These are phyloP conservation scores for Eucalyptus viminalis DNA, from an alignment of 345 rosid species.

Conservation along the genomic window DNA sequence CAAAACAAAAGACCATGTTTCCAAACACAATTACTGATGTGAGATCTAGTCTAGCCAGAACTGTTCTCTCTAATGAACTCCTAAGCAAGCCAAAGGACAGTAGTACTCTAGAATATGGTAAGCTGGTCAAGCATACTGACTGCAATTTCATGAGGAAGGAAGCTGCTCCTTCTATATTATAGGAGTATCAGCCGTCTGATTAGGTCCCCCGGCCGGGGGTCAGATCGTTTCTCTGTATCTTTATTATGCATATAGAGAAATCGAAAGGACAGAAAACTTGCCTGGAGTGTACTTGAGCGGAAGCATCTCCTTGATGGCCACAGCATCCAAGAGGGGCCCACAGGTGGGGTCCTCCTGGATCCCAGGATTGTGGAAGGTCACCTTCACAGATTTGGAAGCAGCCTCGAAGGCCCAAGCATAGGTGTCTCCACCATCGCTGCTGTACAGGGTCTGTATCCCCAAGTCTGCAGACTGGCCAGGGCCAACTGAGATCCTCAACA, in stretches of 20 bases:
- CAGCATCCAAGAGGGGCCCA: slow-evolving; percentile 74
- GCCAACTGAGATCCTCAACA: slow-evolving; percentile 32
- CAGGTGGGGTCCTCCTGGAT: slow-evolving; percentile 77
- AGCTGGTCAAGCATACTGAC: neutral
- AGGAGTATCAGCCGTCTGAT: neutral
- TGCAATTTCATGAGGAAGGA: neutral
- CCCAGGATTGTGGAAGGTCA: slow-evolving; percentile 74
- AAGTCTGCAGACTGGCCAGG: slow-evolving; percentile 41
- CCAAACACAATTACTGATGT: neutral
- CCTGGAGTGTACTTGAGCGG: slow-evolving; percentile 33
- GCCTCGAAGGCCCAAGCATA: slow-evolving; percentile 70
- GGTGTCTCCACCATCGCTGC: slow-evolving; percentile 77
- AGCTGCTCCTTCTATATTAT: neutral
- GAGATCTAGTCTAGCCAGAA: neutral
- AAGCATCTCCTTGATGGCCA: slow-evolving; percentile 67
- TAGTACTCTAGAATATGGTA: neutral
- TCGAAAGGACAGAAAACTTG: neutral
- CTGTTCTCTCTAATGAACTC: neutral
- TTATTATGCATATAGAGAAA: neutral
- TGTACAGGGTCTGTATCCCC: slow-evolving; percentile 55
- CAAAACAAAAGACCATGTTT: neutral
- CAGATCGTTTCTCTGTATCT: neutral
- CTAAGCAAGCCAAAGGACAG: neutral
- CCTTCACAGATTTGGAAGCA: slow-evolving; percentile 20
- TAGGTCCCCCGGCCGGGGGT: neutral